Conservation (phyloP, 1,284 basidiomycete genomes). For the Filobasidium uniguttulatum region DNA sequence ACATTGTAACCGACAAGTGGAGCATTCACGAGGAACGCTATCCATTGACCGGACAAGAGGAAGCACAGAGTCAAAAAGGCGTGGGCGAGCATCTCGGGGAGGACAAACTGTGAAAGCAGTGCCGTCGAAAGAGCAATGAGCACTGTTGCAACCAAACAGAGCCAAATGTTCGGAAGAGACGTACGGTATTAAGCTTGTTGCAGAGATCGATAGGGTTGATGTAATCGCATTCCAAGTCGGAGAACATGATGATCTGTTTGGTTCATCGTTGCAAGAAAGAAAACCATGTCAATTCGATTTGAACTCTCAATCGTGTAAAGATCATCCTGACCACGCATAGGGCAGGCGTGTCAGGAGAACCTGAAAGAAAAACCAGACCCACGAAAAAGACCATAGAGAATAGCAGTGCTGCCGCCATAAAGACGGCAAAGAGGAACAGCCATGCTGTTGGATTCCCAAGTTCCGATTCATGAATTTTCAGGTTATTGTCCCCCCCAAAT, state of each 20-base stretch:
- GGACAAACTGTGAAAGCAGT: conserved; percentile 68
- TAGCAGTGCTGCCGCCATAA: conserved; percentile 78
- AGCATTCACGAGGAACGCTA: conserved; percentile 79
- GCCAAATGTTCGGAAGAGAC: conserved; percentile 14
- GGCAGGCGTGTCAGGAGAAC: not conserved
- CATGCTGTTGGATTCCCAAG: too few relatives aligned
- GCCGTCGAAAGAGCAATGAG: not conserved
- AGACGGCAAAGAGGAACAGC: conserved; percentile 85
- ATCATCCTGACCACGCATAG: too few relatives aligned
- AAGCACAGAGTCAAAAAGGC: conserved; percentile 77
- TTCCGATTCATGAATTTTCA: too few relatives aligned
- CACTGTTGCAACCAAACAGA: not conserved
- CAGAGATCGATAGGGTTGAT: conserved; percentile 99
- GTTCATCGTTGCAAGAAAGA: not conserved
- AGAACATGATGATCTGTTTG: conserved; percentile 99
- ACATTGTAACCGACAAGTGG: conserved; percentile 83
- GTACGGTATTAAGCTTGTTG: conserved; percentile 96
- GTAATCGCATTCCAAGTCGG: conserved; percentile 94
- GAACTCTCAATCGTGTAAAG: too few relatives aligned
- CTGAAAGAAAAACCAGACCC: conserved; percentile 35
- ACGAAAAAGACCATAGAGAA: conserved; percentile 99
- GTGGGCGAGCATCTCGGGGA: conserved; percentile 92
- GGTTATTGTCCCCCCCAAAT: too few relatives aligned
- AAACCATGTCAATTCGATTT: too few relatives aligned
- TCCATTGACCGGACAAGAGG: conserved; percentile 90